These are phyloP conservation scores for Alternaria brassicicola DNA, from an alignment of 2,329 filamentous ascomycete species.

Conservation along the genomic window DNA sequence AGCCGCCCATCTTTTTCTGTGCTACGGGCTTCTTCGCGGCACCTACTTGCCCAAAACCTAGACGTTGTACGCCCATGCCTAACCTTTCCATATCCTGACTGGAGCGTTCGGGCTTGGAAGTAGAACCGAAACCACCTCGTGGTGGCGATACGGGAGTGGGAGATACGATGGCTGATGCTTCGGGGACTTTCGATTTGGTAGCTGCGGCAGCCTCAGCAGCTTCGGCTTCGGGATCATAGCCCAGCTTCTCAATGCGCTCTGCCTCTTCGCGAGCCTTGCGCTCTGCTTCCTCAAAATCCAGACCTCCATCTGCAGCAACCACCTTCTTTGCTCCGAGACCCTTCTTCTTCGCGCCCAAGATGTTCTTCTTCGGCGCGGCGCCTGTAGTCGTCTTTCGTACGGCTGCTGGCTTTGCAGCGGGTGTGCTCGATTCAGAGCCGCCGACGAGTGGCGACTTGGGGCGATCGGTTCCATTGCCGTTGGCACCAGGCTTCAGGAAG, in stretches of 20 bases:
- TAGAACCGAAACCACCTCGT: conserved; percentile 67
- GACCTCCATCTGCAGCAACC: conserved; percentile 62
- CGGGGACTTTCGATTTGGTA: conserved; percentile 51
- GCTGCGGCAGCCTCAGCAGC: conserved; percentile 47
- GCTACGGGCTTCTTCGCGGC: conserved; percentile 61
- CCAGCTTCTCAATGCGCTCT: conserved; percentile 91
- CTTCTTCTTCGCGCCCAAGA: conserved; percentile 77
- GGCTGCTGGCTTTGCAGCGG: conserved; percentile 75
- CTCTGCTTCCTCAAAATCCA: conserved; percentile 97
- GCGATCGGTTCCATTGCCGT: conserved; percentile 68
- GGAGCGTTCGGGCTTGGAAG: conserved; percentile 58
- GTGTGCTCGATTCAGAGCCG: conserved; percentile 57
- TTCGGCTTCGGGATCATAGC: conserved; percentile 92
- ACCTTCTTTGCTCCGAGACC: conserved; percentile 74
- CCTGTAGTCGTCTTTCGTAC: conserved; percentile 74
- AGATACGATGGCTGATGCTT: conserved; percentile 68
- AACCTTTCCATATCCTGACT: conserved; percentile 84
- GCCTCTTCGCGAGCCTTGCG: conserved; percentile 97
- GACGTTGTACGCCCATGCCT: conserved; percentile 83
- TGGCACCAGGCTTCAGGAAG: conserved; percentile 75
- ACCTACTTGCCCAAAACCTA: conserved; percentile 88
- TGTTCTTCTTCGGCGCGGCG: conserved; percentile 77
- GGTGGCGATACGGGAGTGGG: conserved; percentile 77
- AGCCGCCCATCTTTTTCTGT: conserved; percentile 82
- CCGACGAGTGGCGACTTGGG: conserved; percentile 77